Evolutionary conservation across 805 yeast species (phyloP).

Genomic region (Kodamaea leandrae): DNA sequence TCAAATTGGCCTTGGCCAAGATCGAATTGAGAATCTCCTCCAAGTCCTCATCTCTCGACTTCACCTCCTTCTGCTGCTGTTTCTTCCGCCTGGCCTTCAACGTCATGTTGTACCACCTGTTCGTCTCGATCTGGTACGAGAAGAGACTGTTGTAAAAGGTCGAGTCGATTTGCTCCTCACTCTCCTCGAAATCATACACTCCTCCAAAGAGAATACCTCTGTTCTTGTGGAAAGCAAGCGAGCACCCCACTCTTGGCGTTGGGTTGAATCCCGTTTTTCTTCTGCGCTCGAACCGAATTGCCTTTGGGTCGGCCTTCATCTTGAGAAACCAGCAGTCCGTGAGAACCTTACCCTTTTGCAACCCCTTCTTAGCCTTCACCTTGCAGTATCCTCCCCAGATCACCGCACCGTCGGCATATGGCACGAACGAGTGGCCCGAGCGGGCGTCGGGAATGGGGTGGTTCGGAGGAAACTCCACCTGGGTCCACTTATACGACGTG

Average conservation of each 20-base stretch:
- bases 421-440: constrained; percentile 86
- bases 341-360: constrained; percentile 87
- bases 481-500: constrained; percentile 85
- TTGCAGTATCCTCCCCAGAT: constrained; percentile 93
- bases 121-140: constrained; percentile 80
- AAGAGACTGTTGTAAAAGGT: constrained; percentile 76
- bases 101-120: constrained; percentile 80
- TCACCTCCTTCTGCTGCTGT: constrained; percentile 41
- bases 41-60: constrained; percentile 71
- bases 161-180: constrained; percentile 87
- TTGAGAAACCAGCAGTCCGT: constrained; percentile 83
- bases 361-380: constrained; percentile 83
- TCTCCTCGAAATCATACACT: constrained; percentile 91
- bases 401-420: constrained; percentile 77
- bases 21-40: constrained; percentile 77
- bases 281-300: constrained; percentile 83
- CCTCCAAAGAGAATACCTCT: constrained; percentile 95
- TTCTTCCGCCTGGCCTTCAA: constrained; percentile 62
- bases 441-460: constrained; percentile 85
- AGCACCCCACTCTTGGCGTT: constrained; percentile 91
- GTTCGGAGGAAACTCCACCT: constrained; percentile 80
- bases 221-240: constrained; percentile 84
- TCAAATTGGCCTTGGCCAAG: constrained; percentile 67
- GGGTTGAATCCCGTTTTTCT: constrained; percentile 89
- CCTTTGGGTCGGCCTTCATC: constrained; percentile 79